Evolutionary conservation across 2,329 filamentous ascomycete genomes (phyloP).

Genomic region (Colletotrichum simmondsii): DNA sequence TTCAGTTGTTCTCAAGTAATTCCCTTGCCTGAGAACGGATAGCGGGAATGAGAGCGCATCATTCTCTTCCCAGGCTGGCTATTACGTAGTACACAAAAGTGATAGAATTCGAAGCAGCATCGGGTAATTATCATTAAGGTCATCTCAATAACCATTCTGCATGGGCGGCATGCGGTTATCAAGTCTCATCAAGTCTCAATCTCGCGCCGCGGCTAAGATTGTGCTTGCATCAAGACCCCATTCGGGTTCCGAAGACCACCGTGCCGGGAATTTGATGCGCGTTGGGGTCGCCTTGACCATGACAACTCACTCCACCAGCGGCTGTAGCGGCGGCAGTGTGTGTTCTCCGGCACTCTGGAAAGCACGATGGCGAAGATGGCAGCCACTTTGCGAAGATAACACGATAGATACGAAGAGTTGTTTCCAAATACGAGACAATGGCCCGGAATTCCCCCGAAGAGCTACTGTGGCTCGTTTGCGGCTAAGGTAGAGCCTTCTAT

Average conservation of each 20-base stretch:
- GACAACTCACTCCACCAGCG: background rate
- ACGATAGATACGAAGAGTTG: background rate
- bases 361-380: background rate
- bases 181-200: too few relatives aligned
- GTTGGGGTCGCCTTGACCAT: background rate
- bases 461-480: background rate
- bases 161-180: too few relatives aligned
- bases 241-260: conserved; percentile 10
- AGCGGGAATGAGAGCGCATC: too few relatives aligned
- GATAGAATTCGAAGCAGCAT: too few relatives aligned
- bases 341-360: background rate
- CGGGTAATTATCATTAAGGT: too few relatives aligned
- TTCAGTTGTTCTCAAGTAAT: too few relatives aligned
- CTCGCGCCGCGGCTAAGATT: too few relatives aligned
- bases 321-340: background rate
- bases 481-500: background rate
- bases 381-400: background rate
- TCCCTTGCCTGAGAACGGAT: too few relatives aligned
- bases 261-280: background rate
- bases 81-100: too few relatives aligned
- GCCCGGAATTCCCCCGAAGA: background rate
- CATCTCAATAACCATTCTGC: too few relatives aligned
- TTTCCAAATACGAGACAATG: background rate
- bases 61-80: too few relatives aligned
- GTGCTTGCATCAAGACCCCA: background rate